Base-by-base conservation (phyloP, 129 eudicot genomes). In the Centrapalus pauciflorus region DNA sequence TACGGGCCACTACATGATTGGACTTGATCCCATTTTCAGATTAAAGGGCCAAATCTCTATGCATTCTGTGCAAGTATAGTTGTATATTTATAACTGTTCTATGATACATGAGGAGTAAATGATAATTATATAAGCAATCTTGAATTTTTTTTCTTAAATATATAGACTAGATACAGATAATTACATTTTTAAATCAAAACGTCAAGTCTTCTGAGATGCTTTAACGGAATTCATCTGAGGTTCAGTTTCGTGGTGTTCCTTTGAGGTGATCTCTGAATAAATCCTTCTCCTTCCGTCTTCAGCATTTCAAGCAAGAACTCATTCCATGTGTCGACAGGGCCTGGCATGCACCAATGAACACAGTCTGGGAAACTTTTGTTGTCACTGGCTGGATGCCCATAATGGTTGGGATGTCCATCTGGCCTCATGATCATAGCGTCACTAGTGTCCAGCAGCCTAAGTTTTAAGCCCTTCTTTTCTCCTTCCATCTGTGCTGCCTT, bases 221-320 rank as follows among this genome's bases (percentile, higher is more conserved):
- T 32, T 5, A 32, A 14, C 49, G 17, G 23, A 55, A 37, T 48
- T 71, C 68, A 72, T 65, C 50, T 41, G 56, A 64, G 45, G 43
- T 77, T 71, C 19, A 71, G 27, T 61, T 49, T 67, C 1, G 77
- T 71, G 16, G 49, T 52, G 56, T 77, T 77, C 69, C 57, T 77
- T 25, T 56, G 58, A 71, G 62, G 48, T 4, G 61, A n/a, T 19
- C 23, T 57, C 43, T 77, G 48, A 16, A 72, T 73, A 61, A 75
- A 72, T 19, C 70, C 78, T 7, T 67, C 77, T 17, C 80, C 86
- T 63, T 85, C 87, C 62, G 41, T 79, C 76, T 70, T 78, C 67
- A 85, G 35, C 91, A 85, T 81, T 59, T 85, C 87, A 25, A 78
- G 87, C 75, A 85, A 66, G 61, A 85, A 77, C 75, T 85, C 91